Percentiles rank a stretch among this genome's conserved stretches.
These are phyloP conservation scores for Berkeleyomyces basicola DNA, from an alignment of 2,329 filamentous ascomycete species.

Conservation along the genomic window DNA sequence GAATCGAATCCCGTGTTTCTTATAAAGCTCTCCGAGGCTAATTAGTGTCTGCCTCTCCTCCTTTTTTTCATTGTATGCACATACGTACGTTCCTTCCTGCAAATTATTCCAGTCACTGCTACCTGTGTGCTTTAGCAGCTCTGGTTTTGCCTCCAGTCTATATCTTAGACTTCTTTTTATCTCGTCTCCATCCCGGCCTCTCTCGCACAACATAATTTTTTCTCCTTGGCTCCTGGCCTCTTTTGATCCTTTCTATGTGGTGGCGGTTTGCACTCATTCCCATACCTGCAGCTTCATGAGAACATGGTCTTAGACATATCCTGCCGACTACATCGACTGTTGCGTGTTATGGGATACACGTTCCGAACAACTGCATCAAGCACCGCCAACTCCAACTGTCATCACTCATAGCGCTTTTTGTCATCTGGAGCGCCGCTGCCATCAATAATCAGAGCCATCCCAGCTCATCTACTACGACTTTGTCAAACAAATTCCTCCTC, in stretches of 20 bases:
- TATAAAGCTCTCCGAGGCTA: neutral
- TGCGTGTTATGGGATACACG: conserved; percentile 8
- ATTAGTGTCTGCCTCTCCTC: neutral
- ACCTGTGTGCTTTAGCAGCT: neutral
- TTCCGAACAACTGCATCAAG: neutral
- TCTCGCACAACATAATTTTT: neutral
- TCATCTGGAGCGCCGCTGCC: neutral
- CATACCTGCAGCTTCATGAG: neutral
- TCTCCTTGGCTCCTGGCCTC: neutral
- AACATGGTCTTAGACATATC: neutral
- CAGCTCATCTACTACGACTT: neutral
- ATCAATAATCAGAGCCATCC: neutral
- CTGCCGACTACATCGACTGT: conserved; percentile 3
- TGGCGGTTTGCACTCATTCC: neutral
- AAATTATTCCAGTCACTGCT: neutral
- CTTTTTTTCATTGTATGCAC: neutral
- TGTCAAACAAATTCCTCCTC: neutral
- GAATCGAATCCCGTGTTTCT: too few relatives aligned
- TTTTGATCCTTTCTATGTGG: neutral
- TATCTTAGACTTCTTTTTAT: neutral
- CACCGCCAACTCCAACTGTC: neutral
- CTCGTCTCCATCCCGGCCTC: too few relatives aligned
- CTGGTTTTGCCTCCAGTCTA: neutral
- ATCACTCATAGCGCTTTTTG: conserved; percentile 1
- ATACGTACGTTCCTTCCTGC: neutral